Percentiles rank a stretch among this genome's conserved stretches.
phyloP scores from a whole-genome alignment of 306 rosid genomes.

The Dryas octopetala region DNA sequence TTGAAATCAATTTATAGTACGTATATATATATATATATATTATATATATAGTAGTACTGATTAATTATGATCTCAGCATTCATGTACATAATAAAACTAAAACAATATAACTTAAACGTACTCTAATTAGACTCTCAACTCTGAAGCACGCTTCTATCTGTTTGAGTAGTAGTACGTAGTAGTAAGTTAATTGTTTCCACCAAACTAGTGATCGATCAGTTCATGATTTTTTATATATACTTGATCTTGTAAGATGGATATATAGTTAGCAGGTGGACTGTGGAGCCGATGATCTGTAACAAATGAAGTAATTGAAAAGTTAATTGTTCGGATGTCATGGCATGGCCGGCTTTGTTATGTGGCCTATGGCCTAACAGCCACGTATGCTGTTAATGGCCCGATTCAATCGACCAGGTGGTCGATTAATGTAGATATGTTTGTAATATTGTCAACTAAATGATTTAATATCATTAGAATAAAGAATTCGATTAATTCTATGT shows the following conservation, averaged over 20 bases:
- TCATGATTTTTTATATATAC: too few relatives aligned
- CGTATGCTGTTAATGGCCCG: conserved; percentile 38
- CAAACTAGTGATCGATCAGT: too few relatives aligned
- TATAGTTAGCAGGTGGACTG: conserved; percentile 10
- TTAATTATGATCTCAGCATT: background rate
- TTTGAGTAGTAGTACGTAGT: too few relatives aligned
- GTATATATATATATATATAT: background rate
- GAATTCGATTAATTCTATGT: too few relatives aligned
- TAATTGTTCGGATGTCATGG: conserved; percentile 13
- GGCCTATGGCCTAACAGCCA: conserved; percentile 38
- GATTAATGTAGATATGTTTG: conserved; percentile 32
- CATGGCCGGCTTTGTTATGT: conserved; percentile 12
- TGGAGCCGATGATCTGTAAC: conserved; percentile 5
- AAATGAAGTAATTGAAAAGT: conserved; percentile 12
- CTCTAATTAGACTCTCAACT: too few relatives aligned
- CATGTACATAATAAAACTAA: background rate
- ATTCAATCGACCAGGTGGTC: conserved; percentile 26
- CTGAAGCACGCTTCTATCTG: too few relatives aligned
- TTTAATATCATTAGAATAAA: conserved; percentile 3
- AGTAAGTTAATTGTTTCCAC: too few relatives aligned
- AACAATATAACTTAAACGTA: too few relatives aligned
- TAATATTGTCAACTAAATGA: conserved; percentile 22
- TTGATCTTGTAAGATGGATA: too few relatives aligned
- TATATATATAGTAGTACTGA: background rate
- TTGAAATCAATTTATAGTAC: background rate